Conservation (phyloP, 2,329 filamentous ascomycete species). For the Fusarium decemcellulare region DNA sequence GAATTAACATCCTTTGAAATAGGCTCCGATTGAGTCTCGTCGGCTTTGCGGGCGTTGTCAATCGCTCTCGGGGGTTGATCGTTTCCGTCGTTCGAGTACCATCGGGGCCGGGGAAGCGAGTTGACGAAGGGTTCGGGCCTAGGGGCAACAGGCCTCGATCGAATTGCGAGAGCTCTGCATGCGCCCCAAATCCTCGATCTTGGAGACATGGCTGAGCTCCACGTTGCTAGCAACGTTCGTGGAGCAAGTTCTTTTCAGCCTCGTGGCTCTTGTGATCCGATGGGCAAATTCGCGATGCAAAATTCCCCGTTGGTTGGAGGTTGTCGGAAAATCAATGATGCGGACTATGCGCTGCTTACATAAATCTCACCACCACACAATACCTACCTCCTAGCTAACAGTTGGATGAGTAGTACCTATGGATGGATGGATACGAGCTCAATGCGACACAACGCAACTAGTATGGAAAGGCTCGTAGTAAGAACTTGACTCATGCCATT, state of each 20-base stretch:
- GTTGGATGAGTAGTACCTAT: not conserved
- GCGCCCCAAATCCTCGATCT: slow-evolving; percentile 52
- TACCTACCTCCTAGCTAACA: too few species aligned
- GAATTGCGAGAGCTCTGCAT: slow-evolving; percentile 52
- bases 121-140: slow-evolving; percentile 41
- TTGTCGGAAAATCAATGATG: slow-evolving; percentile 40
- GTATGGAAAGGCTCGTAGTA: not conserved
- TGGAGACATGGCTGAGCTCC: slow-evolving; percentile 52
- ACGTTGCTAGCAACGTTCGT: slow-evolving; percentile 46
- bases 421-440: not conserved
- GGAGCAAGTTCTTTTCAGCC: slow-evolving; percentile 41
- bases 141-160: slow-evolving; percentile 46
- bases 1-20: slow-evolving; percentile 7
- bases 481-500: too few species aligned
- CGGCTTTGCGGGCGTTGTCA: slow-evolving; percentile 30
- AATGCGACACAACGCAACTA: too few species aligned
- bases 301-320: slow-evolving; percentile 38
- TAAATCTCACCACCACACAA: slow-evolving; percentile 21
- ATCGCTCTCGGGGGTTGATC: slow-evolving; percentile 43
- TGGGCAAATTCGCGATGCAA: slow-evolving; percentile 44
- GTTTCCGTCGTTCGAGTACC: slow-evolving; percentile 53
- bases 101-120: slow-evolving; percentile 40
- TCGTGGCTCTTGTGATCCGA: slow-evolving; percentile 43
- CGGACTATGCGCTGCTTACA: slow-evolving; percentile 34
- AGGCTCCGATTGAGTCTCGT: slow-evolving; percentile 19